Evolutionary conservation across 2,329 filamentous ascomycete genomes (phyloP), one percentile per base, ranked within the genome.

Genomic region (Pestalotiopsis sp.): DNA sequence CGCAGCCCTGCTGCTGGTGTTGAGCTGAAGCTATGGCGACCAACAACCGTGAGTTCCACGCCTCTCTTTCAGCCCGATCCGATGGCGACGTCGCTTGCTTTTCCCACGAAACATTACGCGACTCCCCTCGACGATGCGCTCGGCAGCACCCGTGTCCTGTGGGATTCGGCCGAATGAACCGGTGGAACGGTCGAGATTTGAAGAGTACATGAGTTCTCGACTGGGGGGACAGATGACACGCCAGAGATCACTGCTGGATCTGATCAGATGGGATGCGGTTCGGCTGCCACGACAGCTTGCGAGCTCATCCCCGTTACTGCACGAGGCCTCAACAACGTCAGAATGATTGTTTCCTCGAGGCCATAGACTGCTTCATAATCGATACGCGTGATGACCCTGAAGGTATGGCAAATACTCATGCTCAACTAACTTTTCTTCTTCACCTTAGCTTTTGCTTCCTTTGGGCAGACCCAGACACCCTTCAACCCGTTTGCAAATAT

Each of bases 401-500:
- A 65, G 63, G 63, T 65, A 65, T 58, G 63, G 23, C 20, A n/a
- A 31, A 65, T 52, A 39, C 13, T 20, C 61, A 57, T 65, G 63
- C 39, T 58, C 11, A 31, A 60, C 68, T 69, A 67, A 69, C 61
- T 11, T 59, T 41, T 55, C 39, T 60, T 55, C 62, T 65, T 60
- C 11, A 61, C 38, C 49, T n/a, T 61, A 69, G 68, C 68, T 67
- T 69, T 69, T 59, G 68, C 64, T 41, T 57, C 41, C 27, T 3
- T 60, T 20, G 49, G n/a, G 67, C 38, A 65, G 12, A 59, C 68
- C 7, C 45, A 63, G 4, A 25, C 64, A 38, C 64, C 65, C 4
- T 67, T 69, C 61, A 69, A 69, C 25, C 68, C 68, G 6, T 66
- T 66, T 31, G 64, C 64, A 20, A 38, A 38, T 13, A 66, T 66